These are phyloP conservation scores for Xylaria nigripes DNA, from an alignment of 495 filamentous ascomycete species.

Conservation along the genomic window DNA sequence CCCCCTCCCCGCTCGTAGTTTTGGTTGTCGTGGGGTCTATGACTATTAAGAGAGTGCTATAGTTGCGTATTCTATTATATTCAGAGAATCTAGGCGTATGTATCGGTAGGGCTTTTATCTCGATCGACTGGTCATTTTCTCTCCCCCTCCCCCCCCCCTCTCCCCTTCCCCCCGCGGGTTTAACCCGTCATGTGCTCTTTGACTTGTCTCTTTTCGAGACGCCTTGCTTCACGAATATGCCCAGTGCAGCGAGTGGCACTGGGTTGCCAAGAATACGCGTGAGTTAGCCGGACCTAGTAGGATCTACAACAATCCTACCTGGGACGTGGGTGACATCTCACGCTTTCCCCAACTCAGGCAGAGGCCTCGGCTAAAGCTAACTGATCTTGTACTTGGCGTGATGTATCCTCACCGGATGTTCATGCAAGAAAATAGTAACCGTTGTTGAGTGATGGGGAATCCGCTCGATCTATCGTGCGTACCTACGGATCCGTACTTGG, in stretches of 20 bases:
- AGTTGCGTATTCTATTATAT: too few relatives aligned
- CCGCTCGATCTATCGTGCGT: not conserved
- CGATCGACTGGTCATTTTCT: not conserved
- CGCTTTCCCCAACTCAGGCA: slow-evolving; percentile 4
- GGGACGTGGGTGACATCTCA: slow-evolving; percentile 1
- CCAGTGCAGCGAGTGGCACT: not conserved
- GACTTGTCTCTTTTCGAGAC: not conserved
- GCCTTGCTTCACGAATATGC: too few relatives aligned
- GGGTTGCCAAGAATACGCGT: not conserved
- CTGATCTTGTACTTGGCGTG: not conserved
- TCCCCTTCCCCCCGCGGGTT: not conserved
- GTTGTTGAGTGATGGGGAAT: not conserved
- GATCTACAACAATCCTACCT: slow-evolving; percentile 1
- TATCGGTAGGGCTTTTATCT: not conserved
- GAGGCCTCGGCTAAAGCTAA: slow-evolving; percentile 1
- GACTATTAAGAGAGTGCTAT: too few relatives aligned
- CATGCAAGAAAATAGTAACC: not conserved
- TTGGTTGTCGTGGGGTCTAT: too few relatives aligned
- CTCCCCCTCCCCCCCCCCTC: not conserved
- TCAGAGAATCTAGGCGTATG: too few relatives aligned
- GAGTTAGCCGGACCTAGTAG: not conserved
- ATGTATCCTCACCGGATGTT: not conserved
- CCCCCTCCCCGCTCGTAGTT: not conserved
- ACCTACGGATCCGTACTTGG: not conserved
- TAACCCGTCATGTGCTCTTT: not conserved